phyloP scores from a whole-genome alignment of 2,329 filamentous ascomycete genomes.

The Tolypocladium nubicola region DNA sequence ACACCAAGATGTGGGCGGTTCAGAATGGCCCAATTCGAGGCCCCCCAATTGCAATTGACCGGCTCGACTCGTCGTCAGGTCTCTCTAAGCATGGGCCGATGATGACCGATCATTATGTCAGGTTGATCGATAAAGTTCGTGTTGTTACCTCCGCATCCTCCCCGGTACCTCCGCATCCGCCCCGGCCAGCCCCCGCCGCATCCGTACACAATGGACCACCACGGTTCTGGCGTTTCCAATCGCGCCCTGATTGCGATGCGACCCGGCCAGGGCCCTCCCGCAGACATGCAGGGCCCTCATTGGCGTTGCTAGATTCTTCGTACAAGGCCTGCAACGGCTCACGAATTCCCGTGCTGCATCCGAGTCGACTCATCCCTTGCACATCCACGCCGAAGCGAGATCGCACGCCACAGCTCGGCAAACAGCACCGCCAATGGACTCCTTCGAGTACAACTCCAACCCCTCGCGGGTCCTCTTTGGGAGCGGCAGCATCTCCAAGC shows the following conservation, averaged over 20 bases:
- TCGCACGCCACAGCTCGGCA: too few relatives aligned
- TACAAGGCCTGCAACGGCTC: too few relatives aligned
- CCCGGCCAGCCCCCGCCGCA: background rate
- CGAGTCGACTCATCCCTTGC: too few relatives aligned
- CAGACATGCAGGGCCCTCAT: too few relatives aligned
- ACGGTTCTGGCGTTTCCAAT: too few relatives aligned
- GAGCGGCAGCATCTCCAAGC: background rate
- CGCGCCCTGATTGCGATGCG: too few relatives aligned
- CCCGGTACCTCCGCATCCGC: background rate
- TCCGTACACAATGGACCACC: background rate
- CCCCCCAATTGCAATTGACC: background rate
- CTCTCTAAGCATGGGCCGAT: background rate
- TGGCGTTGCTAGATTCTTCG: too few relatives aligned
- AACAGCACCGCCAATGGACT: background rate
- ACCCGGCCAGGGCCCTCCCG: too few relatives aligned
- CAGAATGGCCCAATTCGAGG: background rate
- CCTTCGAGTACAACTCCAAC: background rate
- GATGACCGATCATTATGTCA: background rate
- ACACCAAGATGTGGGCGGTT: background rate
- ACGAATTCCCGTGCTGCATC: too few relatives aligned
- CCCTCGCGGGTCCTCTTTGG: background rate
- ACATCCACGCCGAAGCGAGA: too few relatives aligned
- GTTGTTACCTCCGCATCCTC: background rate
- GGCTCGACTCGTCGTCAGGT: background rate
- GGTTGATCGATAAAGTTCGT: background rate